A percentile compares a stretch with the other conserved stretches of the same genome.
Evolutionary conservation across 2,329 filamentous ascomycete species (phyloP).

Genomic region (Phialophora verrucosa): DNA sequence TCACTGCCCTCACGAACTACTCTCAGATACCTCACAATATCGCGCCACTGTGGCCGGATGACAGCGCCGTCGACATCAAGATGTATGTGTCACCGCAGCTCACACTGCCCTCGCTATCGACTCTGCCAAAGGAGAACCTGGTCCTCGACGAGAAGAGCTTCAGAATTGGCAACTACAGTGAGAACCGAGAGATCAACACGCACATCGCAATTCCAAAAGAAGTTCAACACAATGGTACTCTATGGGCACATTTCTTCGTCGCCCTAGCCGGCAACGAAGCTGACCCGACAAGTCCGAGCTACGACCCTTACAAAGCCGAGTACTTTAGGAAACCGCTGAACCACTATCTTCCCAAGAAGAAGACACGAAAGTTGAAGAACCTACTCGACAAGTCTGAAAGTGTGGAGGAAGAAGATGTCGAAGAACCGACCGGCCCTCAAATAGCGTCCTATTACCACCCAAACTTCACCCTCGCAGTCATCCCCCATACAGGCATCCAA

Average conservation of each 20-base stretch:
- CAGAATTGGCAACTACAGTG: conserved; percentile 76
- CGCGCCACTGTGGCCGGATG: conserved; percentile 84
- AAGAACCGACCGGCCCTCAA: conserved; percentile 66
- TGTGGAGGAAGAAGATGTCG: conserved; percentile 42
- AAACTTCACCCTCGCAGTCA: conserved; percentile 86
- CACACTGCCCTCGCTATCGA: conserved; percentile 69
- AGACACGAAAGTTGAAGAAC: conserved; percentile 83
- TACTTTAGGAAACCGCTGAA: conserved; percentile 86
- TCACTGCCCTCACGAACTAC: conserved; percentile 64
- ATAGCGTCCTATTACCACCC: conserved; percentile 91
- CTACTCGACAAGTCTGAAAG: conserved; percentile 62
- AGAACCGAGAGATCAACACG: conserved; percentile 77
- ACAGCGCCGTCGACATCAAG: conserved; percentile 78
- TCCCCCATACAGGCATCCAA: conserved; percentile 77
- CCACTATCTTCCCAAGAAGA: conserved; percentile 90
- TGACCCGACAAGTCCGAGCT: conserved; percentile 74
- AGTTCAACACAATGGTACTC: conserved; percentile 88
- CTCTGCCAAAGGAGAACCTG: conserved; percentile 69
- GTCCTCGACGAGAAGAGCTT: conserved; percentile 83
- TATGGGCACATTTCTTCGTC: conserved; percentile 94
- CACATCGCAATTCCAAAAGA: conserved; percentile 75
- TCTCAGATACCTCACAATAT: conserved; percentile 71
- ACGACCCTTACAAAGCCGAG: conserved; percentile 76
- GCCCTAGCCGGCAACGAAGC: conserved; percentile 75
- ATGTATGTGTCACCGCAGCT: conserved; percentile 82